Evolutionary conservation across 768 basidiomycete genomes (phyloP).

Genomic region (Rhodotorula paludigena): DNA sequence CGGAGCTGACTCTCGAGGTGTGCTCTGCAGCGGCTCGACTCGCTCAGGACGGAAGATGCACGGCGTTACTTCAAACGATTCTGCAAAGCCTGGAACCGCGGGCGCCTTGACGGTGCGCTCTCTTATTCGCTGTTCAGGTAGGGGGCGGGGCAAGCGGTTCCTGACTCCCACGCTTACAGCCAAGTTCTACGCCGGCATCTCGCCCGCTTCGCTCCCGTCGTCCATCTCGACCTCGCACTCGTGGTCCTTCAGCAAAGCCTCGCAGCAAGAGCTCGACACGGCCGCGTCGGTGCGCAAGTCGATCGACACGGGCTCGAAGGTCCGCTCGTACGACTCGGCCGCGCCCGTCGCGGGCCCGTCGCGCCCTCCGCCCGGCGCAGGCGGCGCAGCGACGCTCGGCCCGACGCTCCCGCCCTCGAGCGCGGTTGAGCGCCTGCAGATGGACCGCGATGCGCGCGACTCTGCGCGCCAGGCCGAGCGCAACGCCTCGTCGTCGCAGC

Average conservation of each 20-base stretch:
- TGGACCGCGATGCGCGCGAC: conserved; percentile 59
- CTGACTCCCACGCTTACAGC: background rate
- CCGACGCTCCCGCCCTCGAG: conserved; percentile 56
- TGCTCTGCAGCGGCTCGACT: conserved; percentile 71
- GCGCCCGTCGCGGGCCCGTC: conserved; percentile 59
- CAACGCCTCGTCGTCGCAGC: conserved; percentile 67
- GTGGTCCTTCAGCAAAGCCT: conserved; percentile 32
- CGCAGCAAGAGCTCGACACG: conserved; percentile 35
- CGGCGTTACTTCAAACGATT: conserved; percentile 91
- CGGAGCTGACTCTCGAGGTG: too few relatives aligned
- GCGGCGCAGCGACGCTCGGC: conserved; percentile 9
- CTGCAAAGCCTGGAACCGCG: conserved; percentile 75
- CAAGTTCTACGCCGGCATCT: conserved; percentile 47
- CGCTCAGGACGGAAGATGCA: conserved; percentile 73
- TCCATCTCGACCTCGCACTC: conserved; percentile 25
- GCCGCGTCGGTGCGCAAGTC: conserved; percentile 57
- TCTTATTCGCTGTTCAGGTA: background rate
- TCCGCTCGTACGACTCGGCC: conserved; percentile 57
- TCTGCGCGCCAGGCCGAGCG: conserved; percentile 58
- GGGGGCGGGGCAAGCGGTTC: too few relatives aligned
- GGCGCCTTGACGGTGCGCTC: conserved; percentile 62
- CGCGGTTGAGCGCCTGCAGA: conserved; percentile 64
- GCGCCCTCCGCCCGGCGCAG: background rate
- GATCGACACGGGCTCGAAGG: conserved; percentile 55
- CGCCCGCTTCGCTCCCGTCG: conserved; percentile 32